Evolutionary conservation across 495 filamentous ascomycete species (phyloP), one percentile per base, ranked within the genome.

Genomic region (Terfezia claveryi): DNA sequence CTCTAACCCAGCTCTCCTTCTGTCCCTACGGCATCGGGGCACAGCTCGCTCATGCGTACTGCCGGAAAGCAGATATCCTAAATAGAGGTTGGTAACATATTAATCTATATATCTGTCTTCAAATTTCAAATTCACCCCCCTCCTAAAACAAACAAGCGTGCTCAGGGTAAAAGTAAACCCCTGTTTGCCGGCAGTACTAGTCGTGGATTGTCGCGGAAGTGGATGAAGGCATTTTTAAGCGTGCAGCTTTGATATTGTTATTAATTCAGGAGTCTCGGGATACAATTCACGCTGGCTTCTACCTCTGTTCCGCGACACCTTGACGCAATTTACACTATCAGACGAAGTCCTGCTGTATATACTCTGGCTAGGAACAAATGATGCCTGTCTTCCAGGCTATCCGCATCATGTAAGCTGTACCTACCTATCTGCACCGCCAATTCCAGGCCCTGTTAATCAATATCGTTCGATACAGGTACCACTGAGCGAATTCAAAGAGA

Each of bases 201-300:
- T n/a, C 20, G 20, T 20, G 20, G 20, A 20, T 20, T 1, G 20
- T 20, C 20, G 20, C 2, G 20, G 20, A 20, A 20, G 20, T 20
- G 20, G 20, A 20, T 20, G 20, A 20, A 20, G 20, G 1, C 20
- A 1, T 20, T 20, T 20, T 20, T 1, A 20, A 20, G 20, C 20
- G 20, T 20, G 20, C 20, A 20, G 20, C 20, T 20, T 20, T 54
- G 11, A 51, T 55, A 46, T 10, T 50, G 2, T n/a, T 14, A 1
- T 16, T 44, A 44, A 1, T 44, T 20, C 4, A 56, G 54, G 54
- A 10, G 23, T 56, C 4, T 56, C 54, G 46, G 55, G 55, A 16
- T 57, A 57, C 37, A 57, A 57, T 37, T 54, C 51, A 27, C 23
- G 27, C 50, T 57, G 55, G 55, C 55, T 57, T n/a, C 37, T 57